Evolutionary conservation across 2,329 filamentous ascomycete genomes (phyloP).

Genomic region (Chrysosporium keratinophilum): DNA sequence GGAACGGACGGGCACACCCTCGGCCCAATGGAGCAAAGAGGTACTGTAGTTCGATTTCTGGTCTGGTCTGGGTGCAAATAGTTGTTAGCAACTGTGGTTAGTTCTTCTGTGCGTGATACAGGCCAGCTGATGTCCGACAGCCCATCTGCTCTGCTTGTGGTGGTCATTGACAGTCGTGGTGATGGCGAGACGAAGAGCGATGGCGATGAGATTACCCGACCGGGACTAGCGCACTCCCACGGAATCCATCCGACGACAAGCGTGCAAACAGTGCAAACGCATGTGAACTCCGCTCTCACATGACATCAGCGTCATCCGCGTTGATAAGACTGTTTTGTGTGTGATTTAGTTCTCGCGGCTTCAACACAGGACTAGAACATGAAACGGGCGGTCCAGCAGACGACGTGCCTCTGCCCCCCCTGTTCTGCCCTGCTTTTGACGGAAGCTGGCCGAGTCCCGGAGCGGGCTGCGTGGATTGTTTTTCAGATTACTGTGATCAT

Average conservation of each 20-base stretch:
- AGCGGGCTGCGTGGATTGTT: too few species aligned
- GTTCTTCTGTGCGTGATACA: neutral
- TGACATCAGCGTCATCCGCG: conserved; percentile 3
- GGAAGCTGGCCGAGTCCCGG: too few species aligned
- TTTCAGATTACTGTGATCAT: too few species aligned
- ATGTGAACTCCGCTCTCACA: conserved; percentile 6
- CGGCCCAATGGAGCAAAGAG: conserved; percentile 5
- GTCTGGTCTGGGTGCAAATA: neutral
- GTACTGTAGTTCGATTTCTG: neutral
- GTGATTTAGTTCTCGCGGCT: too few species aligned
- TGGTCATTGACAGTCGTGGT: neutral
- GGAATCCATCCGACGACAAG: conserved; percentile 1
- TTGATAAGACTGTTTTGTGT: too few species aligned
- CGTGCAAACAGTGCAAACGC: conserved; percentile 11
- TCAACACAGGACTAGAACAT: too few species aligned
- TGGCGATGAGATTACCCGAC: neutral
- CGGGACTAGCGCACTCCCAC: neutral
- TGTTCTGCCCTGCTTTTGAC: too few species aligned
- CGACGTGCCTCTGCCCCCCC: too few species aligned
- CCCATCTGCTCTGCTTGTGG: neutral
- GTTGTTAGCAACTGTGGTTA: neutral
- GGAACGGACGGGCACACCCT: neutral
- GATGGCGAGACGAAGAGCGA: neutral
- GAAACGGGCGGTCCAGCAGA: too few species aligned
- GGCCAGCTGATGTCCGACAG: neutral